Percentiles rank a stretch among this genome's conserved stretches.
phyloP scores from a whole-genome alignment of 768 basidiomycete species.

The Macrolepiota dolichaula region DNA sequence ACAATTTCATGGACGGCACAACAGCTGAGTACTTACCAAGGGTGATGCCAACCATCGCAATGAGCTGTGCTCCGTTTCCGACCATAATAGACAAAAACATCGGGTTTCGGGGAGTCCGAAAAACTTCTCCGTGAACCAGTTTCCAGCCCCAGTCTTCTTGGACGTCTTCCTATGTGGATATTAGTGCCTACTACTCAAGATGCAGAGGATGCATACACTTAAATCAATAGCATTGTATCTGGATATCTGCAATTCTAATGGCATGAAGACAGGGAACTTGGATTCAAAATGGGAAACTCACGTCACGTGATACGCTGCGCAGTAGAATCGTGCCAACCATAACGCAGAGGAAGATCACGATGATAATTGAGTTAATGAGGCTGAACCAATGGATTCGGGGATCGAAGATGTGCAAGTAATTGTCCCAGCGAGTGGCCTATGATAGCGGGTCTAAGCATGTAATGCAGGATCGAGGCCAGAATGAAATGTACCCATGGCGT shows the following conservation, averaged over 20 bases:
- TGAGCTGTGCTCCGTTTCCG: constrained; percentile 88
- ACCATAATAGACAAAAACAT: constrained; percentile 80
- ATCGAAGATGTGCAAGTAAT: constrained; percentile 91
- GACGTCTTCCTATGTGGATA: constrained; percentile 70
- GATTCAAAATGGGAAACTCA: constrained; percentile 31
- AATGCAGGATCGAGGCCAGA: neutral
- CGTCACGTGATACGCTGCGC: constrained; percentile 86
- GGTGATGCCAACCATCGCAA: constrained; percentile 85
- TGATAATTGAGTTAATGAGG: constrained; percentile 87
- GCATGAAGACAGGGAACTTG: constrained; percentile 13
- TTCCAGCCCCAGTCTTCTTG: constrained; percentile 99
- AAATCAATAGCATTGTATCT: constrained; percentile 96
- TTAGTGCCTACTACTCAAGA: neutral
- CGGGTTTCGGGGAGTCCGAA: constrained; percentile 76
- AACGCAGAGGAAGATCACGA: constrained; percentile 85
- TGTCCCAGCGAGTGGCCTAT: constrained; percentile 95
- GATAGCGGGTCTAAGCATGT: constrained; percentile 1
- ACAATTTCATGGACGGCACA: neutral
- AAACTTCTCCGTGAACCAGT: constrained; percentile 94
- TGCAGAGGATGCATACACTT: constrained; percentile 47
- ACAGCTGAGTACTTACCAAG: constrained; percentile 47
- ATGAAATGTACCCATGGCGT: constrained; percentile 66
- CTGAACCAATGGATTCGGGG: constrained; percentile 97
- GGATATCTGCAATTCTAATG: constrained; percentile 56
- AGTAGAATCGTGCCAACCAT: constrained; percentile 93